phyloP scores from a whole-genome alignment of 2,329 filamentous ascomycete genomes.

The Coleophoma crateriformis region DNA sequence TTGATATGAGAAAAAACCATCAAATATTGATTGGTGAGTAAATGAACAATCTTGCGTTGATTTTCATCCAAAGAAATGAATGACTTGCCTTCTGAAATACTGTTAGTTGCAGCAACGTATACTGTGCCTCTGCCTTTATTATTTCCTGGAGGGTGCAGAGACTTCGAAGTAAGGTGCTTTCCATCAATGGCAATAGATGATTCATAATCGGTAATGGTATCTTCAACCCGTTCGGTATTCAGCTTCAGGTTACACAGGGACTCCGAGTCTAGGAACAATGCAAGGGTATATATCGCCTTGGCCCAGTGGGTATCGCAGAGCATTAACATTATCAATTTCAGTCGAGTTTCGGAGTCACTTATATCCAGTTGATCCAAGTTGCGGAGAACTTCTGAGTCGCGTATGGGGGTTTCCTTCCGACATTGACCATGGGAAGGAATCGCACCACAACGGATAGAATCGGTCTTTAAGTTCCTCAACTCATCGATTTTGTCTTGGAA shows the following conservation, averaged over 20 bases:
- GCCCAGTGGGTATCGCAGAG: constrained; percentile 5
- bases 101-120: background rate
- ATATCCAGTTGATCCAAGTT: constrained; percentile 3
- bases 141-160: background rate
- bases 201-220: constrained; percentile 4
- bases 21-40: background rate
- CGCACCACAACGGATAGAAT: constrained; percentile 1
- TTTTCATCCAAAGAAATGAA: background rate
- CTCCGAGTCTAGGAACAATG: constrained; percentile 6
- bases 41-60: no score
- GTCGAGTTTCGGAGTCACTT: constrained; percentile 1
- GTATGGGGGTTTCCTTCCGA: constrained; percentile 2
- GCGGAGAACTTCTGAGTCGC: constrained; percentile 3
- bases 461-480: constrained; percentile 2
- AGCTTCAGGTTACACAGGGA: constrained; percentile 4
- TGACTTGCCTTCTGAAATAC: background rate
- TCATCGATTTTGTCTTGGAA: constrained; percentile 5
- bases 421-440: constrained; percentile 4
- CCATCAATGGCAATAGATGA: constrained; percentile 4
- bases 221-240: constrained; percentile 1
- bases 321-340: constrained; percentile 6
- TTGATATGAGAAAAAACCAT: background rate
- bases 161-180: background rate
- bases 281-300: constrained; percentile 6
- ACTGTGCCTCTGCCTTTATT: background rate